These are phyloP conservation scores for Tuber melanosporum DNA, from an alignment of 495 filamentous ascomycete genomes.

Conservation along the genomic window DNA sequence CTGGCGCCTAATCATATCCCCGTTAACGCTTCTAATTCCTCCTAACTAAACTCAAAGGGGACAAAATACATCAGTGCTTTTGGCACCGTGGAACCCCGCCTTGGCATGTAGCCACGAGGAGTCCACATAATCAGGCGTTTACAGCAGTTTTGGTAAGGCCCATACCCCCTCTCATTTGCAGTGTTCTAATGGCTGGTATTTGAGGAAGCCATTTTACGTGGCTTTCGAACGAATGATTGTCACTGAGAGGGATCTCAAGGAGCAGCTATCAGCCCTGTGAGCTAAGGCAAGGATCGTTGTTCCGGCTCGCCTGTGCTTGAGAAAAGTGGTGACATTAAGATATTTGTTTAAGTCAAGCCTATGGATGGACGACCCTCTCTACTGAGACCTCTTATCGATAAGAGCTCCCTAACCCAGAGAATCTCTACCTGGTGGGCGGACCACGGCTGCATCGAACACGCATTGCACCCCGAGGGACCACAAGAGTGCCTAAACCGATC, in stretches of 20 bases:
- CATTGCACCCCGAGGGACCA: background rate
- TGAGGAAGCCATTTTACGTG: constrained; percentile 28
- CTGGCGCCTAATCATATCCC: constrained; percentile 5
- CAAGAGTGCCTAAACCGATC: background rate
- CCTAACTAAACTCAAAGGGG: background rate
- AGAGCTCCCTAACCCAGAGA: background rate
- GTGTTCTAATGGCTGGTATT: constrained; percentile 23
- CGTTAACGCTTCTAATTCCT: background rate
- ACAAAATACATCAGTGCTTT: constrained; percentile 12
- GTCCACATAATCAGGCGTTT: constrained; percentile 24
- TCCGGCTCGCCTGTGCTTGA: background rate
- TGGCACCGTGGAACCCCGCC: constrained; percentile 11
- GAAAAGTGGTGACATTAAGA: background rate
- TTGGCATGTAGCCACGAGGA: constrained; percentile 11
- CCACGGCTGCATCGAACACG: background rate
- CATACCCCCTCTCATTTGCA: constrained; percentile 17
- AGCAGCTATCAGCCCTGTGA: background rate
- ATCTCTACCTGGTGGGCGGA: no score
- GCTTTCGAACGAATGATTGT: background rate
- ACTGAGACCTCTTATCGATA: background rate
- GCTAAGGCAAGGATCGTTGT: background rate
- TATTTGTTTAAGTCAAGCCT: background rate
- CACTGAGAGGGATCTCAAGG: background rate
- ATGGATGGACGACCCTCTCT: background rate
- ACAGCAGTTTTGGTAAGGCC: constrained; percentile 27